phyloP scores from a whole-genome alignment of 192 early-diverging fungal species.

The Backusella westeae region DNA sequence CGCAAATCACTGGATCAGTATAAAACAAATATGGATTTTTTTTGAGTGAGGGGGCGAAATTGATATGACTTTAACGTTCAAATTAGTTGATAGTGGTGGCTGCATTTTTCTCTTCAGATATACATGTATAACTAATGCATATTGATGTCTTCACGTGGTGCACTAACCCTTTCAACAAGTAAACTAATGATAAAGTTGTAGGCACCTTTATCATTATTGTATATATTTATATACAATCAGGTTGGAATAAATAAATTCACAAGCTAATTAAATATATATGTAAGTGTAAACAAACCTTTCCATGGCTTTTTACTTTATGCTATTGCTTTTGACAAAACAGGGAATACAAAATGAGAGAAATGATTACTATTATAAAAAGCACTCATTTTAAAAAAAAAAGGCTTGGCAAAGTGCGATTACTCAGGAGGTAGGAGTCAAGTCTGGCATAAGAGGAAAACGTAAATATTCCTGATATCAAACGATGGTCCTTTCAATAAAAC shows the following conservation, averaged over 20 bases:
- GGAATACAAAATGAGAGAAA: too few species aligned
- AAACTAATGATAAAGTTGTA: background rate
- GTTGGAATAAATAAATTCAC: background rate
- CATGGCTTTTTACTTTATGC: too few species aligned
- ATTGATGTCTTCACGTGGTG: background rate
- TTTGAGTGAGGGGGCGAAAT: background rate
- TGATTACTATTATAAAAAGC: too few species aligned
- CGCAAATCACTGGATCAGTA: background rate
- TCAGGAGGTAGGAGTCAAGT: too few species aligned
- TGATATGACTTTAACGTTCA: background rate
- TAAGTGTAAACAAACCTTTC: background rate
- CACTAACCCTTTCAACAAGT: background rate
- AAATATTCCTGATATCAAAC: too few species aligned
- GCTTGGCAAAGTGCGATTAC: too few species aligned
- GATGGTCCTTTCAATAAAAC: too few species aligned
- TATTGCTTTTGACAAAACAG: too few species aligned
- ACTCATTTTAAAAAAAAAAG: too few species aligned
- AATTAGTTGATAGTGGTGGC: background rate
- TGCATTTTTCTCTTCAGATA: background rate
- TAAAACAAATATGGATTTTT: background rate
- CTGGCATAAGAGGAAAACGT: too few species aligned
- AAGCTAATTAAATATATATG: background rate
- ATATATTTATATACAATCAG: background rate
- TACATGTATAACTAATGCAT: background rate
- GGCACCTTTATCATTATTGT: background rate